Percentiles rank a stretch among this genome's conserved stretches.
Conservation (phyloP, 2,329 filamentous ascomycete genomes). For the Cryphonectria naterciae region DNA sequence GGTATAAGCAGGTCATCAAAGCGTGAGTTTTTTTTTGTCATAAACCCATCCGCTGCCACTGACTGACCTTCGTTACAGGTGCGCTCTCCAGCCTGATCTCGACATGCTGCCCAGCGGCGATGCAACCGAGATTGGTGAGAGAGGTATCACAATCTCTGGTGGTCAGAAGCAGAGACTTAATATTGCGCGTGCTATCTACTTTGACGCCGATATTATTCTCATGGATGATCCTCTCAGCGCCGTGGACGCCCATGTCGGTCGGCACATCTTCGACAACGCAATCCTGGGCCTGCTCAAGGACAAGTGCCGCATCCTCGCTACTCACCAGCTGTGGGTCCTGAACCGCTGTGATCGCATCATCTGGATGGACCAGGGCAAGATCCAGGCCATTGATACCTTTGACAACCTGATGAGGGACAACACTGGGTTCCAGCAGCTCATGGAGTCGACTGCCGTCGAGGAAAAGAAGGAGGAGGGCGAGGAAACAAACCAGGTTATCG, state of each 20-base stretch:
- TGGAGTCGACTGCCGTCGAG: conserved; percentile 82
- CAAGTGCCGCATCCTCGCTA: conserved; percentile 90
- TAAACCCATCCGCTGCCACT: background rate
- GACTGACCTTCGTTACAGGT: background rate
- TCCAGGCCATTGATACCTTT: conserved; percentile 87
- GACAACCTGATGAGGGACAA: conserved; percentile 83
- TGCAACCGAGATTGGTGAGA: conserved; percentile 89
- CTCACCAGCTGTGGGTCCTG: conserved; percentile 92
- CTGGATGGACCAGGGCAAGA: conserved; percentile 85
- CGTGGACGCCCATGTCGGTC: conserved; percentile 71
- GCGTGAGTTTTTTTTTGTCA: conserved; percentile 52
- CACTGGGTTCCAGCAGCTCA: conserved; percentile 76
- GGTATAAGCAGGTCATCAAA: conserved; percentile 84
- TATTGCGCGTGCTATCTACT: conserved; percentile 82
- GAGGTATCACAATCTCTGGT: conserved; percentile 92
- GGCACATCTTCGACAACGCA: conserved; percentile 88
- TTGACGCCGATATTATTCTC: conserved; percentile 68
- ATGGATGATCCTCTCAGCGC: conserved; percentile 73
- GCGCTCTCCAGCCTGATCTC: conserved; percentile 61
- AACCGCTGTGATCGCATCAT: conserved; percentile 89
- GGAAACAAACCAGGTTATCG: conserved; percentile 42
- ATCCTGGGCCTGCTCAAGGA: conserved; percentile 86
- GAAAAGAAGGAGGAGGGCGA: conserved; percentile 62
- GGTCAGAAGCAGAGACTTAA: conserved; percentile 95
- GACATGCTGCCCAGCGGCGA: conserved; percentile 94